phyloP scores from a whole-genome alignment of 371 early-diverging fungal genomes.

The Umbelopsis sp. region DNA sequence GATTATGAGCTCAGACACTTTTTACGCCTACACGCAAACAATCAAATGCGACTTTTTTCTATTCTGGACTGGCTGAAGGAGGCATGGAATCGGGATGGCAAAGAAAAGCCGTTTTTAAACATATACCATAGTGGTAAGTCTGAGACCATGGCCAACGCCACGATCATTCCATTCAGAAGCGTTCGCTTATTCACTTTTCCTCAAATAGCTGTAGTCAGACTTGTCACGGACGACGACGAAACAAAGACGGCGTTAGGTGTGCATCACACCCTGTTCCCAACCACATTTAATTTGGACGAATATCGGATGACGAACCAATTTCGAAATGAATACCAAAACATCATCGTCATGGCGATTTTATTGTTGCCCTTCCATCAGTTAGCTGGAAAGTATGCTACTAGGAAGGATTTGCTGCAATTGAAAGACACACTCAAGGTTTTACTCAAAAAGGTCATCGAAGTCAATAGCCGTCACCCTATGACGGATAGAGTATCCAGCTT shows the following conservation, averaged over 20 bases:
- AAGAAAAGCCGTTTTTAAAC: slow-evolving; percentile 25
- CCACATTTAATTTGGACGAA: slow-evolving; percentile 67
- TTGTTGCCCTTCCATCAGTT: slow-evolving; percentile 68
- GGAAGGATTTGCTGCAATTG: slow-evolving; percentile 42
- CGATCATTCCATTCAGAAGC: no score
- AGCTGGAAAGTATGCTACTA: slow-evolving; percentile 43
- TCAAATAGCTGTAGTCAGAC: slow-evolving; percentile 28
- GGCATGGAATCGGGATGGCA: slow-evolving; percentile 39
- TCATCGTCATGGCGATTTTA: slow-evolving; percentile 64
- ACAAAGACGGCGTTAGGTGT: slow-evolving; percentile 17
- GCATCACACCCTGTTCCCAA: slow-evolving; percentile 34
- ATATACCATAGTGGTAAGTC: slow-evolving; percentile 35
- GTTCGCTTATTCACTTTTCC: slow-evolving; percentile 9
- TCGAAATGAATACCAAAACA: slow-evolving; percentile 76
- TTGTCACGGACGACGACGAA: slow-evolving; percentile 27
- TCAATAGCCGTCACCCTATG: not conserved
- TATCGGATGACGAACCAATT: slow-evolving; percentile 59
- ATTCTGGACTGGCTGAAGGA: slow-evolving; percentile 41
- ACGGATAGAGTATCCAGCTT: slow-evolving; percentile 25
- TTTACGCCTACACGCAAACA: slow-evolving; percentile 46
- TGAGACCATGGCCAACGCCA: no score
- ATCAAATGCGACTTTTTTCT: slow-evolving; percentile 32
- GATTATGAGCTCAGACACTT: slow-evolving; percentile 72
- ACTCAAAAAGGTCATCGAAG: slow-evolving; percentile 36
- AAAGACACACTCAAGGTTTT: slow-evolving; percentile 40